Evolutionary conservation across 1,284 basidiomycete genomes (phyloP).

Genomic region (Malassezia nana): DNA sequence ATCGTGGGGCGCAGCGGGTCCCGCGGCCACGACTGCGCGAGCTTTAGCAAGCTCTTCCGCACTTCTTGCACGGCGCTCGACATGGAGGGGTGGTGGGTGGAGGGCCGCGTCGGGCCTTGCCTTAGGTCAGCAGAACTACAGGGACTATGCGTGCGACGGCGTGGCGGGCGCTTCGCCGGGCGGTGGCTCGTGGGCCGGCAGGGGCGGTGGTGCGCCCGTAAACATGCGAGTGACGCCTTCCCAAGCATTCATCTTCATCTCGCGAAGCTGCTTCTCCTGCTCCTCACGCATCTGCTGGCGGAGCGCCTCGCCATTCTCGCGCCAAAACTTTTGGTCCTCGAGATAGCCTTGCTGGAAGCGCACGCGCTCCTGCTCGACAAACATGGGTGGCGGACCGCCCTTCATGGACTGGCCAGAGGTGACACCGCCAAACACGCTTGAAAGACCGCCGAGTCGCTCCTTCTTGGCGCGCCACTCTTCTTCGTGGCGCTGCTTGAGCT

Average conservation of each 20-base stretch:
- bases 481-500: slow-evolving; percentile 57
- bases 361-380: slow-evolving; percentile 77
- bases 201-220: slow-evolving; percentile 2
- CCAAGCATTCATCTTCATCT: slow-evolving; percentile 48
- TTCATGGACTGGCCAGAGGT: background rate
- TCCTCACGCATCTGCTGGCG: slow-evolving; percentile 71
- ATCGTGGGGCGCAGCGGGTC: slow-evolving; percentile 37
- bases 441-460: slow-evolving; percentile 51
- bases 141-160: background rate
- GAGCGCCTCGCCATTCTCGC: slow-evolving; percentile 68
- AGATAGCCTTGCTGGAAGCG: slow-evolving; percentile 74
- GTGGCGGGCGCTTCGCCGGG: background rate
- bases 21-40: slow-evolving; percentile 34
- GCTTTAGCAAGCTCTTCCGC: slow-evolving; percentile 22
- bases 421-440: slow-evolving; percentile 57
- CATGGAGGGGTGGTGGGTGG: slow-evolving; percentile 5
- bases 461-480: slow-evolving; percentile 70
- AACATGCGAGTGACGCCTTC: slow-evolving; percentile 19
- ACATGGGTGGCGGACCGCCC: slow-evolving; percentile 53
- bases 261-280: slow-evolving; percentile 62
- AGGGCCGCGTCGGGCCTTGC: background rate
- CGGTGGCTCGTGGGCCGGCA: background rate
- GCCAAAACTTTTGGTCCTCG: slow-evolving; percentile 79
- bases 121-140: background rate
- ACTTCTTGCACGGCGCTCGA: slow-evolving; percentile 18